Conservation (phyloP, 805 yeast genomes). For the Wickerhamomyces ciferrii region DNA sequence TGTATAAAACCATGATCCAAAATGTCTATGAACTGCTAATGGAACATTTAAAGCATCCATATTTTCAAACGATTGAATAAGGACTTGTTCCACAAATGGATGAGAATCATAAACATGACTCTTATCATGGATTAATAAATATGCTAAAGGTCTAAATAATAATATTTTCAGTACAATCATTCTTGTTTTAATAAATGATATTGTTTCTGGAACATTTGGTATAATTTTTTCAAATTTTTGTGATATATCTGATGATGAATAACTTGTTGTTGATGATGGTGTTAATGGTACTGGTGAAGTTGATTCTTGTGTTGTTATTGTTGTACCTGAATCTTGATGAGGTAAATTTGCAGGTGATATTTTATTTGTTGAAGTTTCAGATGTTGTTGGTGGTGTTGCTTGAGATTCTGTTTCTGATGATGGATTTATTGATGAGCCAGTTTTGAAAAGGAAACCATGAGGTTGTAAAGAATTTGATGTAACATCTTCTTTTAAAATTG, state of each 20-base stretch:
- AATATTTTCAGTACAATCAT: slow-evolving; percentile 15
- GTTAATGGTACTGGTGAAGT: neutral
- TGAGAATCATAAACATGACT: slow-evolving; percentile 1
- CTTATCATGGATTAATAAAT: slow-evolving; percentile 13
- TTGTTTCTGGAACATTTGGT: slow-evolving; percentile 14
- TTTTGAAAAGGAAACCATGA: slow-evolving; percentile 16
- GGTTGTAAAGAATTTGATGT: slow-evolving; percentile 11
- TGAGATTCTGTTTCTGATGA: neutral
- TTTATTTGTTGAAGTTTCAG: neutral
- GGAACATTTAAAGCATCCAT: slow-evolving; percentile 15
- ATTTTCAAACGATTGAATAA: slow-evolving; percentile 12
- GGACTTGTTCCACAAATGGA: slow-evolving; percentile 12
- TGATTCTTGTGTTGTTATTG: neutral
- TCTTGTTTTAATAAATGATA: slow-evolving; percentile 17
- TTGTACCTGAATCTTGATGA: neutral
- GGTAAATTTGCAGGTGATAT: neutral
- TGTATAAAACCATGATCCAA: slow-evolving; percentile 21
- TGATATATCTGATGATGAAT: slow-evolving; percentile 8
- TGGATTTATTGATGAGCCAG: neutral
- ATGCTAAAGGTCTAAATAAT: slow-evolving; percentile 16
- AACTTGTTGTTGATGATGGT: slow-evolving; percentile 1
- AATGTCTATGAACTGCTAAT: slow-evolving; percentile 20
- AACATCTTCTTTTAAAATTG: slow-evolving; percentile 10
- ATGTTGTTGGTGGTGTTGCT: neutral
- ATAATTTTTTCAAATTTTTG: slow-evolving; percentile 4